phyloP scores from a whole-genome alignment of 495 filamentous ascomycete species.

The Sordaria brevicollis region DNA sequence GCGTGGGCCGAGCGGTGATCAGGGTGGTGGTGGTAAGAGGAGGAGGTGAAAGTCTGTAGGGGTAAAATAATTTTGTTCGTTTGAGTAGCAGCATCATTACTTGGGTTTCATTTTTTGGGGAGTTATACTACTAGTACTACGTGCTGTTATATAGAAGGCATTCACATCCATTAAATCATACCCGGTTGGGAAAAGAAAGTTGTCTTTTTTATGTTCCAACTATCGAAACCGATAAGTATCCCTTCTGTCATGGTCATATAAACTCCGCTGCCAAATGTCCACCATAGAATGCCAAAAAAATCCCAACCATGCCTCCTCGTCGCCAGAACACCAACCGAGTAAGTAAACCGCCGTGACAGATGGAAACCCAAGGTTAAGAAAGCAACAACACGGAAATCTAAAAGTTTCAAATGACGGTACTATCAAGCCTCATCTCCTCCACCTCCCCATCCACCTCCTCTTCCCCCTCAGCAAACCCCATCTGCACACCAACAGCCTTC shows the following conservation, averaged over 20 bases:
- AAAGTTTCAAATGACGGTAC: background rate
- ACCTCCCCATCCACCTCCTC: background rate
- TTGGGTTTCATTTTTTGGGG: background rate
- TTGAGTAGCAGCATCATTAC: background rate
- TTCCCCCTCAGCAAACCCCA: background rate
- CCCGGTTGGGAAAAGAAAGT: background rate
- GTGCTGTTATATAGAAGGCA: background rate
- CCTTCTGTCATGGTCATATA: background rate
- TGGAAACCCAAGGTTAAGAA: background rate
- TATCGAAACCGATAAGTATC: background rate
- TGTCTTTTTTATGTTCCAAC: background rate
- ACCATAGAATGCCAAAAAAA: background rate
- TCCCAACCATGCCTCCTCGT: background rate
- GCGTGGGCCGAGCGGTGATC: slow-evolving; percentile 54
- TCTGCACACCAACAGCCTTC: background rate
- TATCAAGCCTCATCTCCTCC: background rate
- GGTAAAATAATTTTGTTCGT: background rate
- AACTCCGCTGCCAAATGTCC: background rate
- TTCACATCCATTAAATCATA: background rate
- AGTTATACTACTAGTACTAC: background rate
- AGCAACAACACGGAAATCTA: too few species aligned
- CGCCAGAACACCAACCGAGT: too few species aligned
- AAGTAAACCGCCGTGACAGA: too few species aligned
- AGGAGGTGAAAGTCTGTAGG: slow-evolving; percentile 24
- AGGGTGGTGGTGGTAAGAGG: slow-evolving; percentile 62